Evolutionary conservation across 2,329 filamentous ascomycete genomes (phyloP).

Genomic region (Colletotrichum destructivum): DNA sequence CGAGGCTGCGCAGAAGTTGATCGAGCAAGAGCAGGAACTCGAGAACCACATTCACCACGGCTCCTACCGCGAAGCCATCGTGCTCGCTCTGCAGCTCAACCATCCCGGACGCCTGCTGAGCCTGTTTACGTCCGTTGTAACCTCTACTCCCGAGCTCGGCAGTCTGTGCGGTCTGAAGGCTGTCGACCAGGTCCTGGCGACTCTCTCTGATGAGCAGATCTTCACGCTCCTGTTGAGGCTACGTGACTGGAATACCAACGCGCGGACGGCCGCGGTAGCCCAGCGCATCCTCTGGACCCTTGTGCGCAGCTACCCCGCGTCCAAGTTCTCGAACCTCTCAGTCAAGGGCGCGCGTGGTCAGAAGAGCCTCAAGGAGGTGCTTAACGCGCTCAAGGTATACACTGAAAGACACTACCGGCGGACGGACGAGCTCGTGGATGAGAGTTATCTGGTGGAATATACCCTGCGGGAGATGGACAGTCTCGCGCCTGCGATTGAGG

Average conservation of each 20-base stretch:
- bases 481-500: constrained; percentile 64
- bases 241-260: constrained; percentile 98
- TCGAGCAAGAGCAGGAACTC: constrained; percentile 95
- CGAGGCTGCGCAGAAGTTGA: constrained; percentile 81
- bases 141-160: constrained; percentile 71
- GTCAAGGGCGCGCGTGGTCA: constrained; percentile 71
- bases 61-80: constrained; percentile 94
- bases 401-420: constrained; percentile 94
- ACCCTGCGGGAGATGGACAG: constrained; percentile 94
- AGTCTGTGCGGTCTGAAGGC: constrained; percentile 76
- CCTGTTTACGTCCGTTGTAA: constrained; percentile 86
- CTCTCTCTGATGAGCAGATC: constrained; percentile 86
- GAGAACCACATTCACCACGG: constrained; percentile 92
- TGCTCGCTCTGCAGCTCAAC: constrained; percentile 91
- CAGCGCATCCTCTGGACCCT: constrained; percentile 88
- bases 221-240: constrained; percentile 85
- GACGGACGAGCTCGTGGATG: constrained; percentile 90
- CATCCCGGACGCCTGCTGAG: constrained; percentile 89
- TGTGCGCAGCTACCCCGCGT: constrained; percentile 85
- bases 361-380: constrained; percentile 83
- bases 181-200: constrained; percentile 88
- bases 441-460: constrained; percentile 95
- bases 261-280: constrained; percentile 85
- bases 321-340: constrained; percentile 80
- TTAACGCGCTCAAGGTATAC: constrained; percentile 90